Percentiles rank a stretch among this genome's conserved stretches.
Evolutionary conservation across 192 early-diverging fungal species (phyloP).

Genomic region (Pilobolus umbonatus): DNA sequence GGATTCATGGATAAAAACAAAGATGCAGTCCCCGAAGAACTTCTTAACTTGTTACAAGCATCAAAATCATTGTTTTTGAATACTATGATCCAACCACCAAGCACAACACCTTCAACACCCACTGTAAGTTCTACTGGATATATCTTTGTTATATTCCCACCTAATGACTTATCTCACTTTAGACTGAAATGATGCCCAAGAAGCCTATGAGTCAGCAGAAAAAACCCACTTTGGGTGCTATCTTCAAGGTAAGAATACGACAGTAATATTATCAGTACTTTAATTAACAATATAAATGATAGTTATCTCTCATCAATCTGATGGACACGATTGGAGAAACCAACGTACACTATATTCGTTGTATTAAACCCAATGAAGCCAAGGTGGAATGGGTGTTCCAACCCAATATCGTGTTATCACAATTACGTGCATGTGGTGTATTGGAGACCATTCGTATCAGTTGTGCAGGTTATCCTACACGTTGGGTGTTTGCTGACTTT

Average conservation of each 20-base stretch:
- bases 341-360: slow-evolving; percentile 95
- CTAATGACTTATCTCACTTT: neutral
- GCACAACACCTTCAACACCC: slow-evolving; percentile 34
- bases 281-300: neutral
- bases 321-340: slow-evolving; percentile 95
- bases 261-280: neutral
- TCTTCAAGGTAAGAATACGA: slow-evolving; percentile 64
- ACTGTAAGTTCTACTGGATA: slow-evolving; percentile 14
- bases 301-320: slow-evolving; percentile 78
- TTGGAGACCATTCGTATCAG: slow-evolving; percentile 98
- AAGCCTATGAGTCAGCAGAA: slow-evolving; percentile 55
- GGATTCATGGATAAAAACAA: slow-evolving; percentile 99
- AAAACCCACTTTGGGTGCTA: slow-evolving; percentile 90
- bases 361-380: slow-evolving; percentile 97
- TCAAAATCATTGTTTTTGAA: slow-evolving; percentile 76
- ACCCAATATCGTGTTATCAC: slow-evolving; percentile 88
- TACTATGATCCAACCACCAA: slow-evolving; percentile 65
- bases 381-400: slow-evolving; percentile 92
- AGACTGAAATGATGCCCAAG: slow-evolving; percentile 22
- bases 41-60: slow-evolving; percentile 73
- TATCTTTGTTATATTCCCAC: neutral
- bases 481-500: slow-evolving; percentile 89
- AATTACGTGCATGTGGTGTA: slow-evolving; percentile 98
- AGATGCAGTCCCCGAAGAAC: slow-evolving; percentile 96
- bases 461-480: slow-evolving; percentile 98